Conservation (phyloP, 306 rosid species). For the Abrus pulchellus region DNA sequence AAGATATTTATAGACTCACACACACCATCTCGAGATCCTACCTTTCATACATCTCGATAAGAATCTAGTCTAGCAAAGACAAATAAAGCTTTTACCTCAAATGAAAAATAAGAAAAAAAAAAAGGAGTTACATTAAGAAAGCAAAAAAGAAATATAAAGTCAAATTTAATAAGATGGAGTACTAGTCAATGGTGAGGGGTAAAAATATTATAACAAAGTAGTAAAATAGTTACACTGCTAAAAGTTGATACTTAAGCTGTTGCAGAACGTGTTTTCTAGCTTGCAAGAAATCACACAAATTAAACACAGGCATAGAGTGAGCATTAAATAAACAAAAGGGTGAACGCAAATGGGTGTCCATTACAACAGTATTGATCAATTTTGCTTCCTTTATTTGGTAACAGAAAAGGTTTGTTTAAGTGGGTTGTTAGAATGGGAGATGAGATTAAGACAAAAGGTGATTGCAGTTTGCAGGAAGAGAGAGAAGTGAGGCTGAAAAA, state of each 20-base stretch:
- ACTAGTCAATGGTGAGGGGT: not conserved
- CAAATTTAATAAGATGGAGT: not conserved
- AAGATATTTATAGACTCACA: not conserved
- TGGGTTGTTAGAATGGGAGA: constrained; percentile 59
- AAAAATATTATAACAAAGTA: constrained; percentile 36
- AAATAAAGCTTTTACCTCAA: constrained; percentile 33
- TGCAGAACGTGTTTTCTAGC: constrained; percentile 48
- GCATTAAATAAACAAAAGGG: constrained; percentile 29
- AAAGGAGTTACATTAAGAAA: not conserved
- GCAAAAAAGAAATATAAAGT: not conserved
- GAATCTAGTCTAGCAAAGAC: constrained; percentile 40
- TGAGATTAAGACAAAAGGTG: constrained; percentile 76
- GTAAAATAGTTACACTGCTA: constrained; percentile 37
- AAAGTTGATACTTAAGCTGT: constrained; percentile 51
- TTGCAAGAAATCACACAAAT: constrained; percentile 36
- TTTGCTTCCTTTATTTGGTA: constrained; percentile 50
- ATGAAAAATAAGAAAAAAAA: constrained; percentile 33
- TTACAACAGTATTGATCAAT: constrained; percentile 30
- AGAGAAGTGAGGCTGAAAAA: constrained; percentile 53
- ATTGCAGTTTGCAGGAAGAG: constrained; percentile 56
- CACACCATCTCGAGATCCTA: constrained; percentile 38
- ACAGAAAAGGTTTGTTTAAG: constrained; percentile 41
- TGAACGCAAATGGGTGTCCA: constrained; percentile 45
- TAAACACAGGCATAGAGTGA: constrained; percentile 17
- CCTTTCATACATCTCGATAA: constrained; percentile 46